These are phyloP conservation scores for Tremella yokohamensis DNA, from an alignment of 768 basidiomycete species.

Conservation along the genomic window DNA sequence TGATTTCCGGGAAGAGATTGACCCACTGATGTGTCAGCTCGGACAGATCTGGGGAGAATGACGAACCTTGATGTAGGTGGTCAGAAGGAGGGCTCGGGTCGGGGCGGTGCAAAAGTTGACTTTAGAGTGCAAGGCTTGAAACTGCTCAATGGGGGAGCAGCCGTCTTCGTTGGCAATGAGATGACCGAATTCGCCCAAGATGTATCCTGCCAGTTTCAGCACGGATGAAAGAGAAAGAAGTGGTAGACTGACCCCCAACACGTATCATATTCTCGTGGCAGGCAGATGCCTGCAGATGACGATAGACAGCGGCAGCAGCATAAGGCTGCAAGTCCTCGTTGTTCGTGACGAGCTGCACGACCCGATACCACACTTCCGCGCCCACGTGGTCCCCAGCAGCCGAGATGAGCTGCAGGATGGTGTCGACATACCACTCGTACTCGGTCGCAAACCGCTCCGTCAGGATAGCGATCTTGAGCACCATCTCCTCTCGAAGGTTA, in stretches of 20 bases:
- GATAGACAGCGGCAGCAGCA: conserved; percentile 86
- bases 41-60: not conserved
- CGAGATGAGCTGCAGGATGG: conserved; percentile 89
- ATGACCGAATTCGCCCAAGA: conserved; percentile 97
- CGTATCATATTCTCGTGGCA: conserved; percentile 73
- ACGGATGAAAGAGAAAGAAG: not conserved
- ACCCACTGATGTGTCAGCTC: conserved; percentile 63
- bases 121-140: conserved; percentile 85
- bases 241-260: conserved; percentile 74
- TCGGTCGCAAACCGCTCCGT: conserved; percentile 97
- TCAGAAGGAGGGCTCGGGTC: conserved; percentile 85
- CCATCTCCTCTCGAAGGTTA: conserved; percentile 95
- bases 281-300: conserved; percentile 77
- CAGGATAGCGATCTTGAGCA: conserved; percentile 93
- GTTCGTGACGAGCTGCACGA: conserved; percentile 96
- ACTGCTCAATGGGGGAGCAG: conserved; percentile 90
- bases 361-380: conserved; percentile 99
- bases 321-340: conserved; percentile 97
- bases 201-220: conserved; percentile 66
- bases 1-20: conserved; percentile 98
- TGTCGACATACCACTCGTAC: conserved; percentile 99
- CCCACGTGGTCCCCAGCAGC: conserved; percentile 98
- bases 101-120: conserved; percentile 90
- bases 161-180: conserved; percentile 92
- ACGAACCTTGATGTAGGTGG: conserved; percentile 83